A percentile compares a stretch with the other conserved stretches of the same genome.
Conservation (phyloP, 176 grass and related monocot species). For the Rhynchospora tenuis region DNA sequence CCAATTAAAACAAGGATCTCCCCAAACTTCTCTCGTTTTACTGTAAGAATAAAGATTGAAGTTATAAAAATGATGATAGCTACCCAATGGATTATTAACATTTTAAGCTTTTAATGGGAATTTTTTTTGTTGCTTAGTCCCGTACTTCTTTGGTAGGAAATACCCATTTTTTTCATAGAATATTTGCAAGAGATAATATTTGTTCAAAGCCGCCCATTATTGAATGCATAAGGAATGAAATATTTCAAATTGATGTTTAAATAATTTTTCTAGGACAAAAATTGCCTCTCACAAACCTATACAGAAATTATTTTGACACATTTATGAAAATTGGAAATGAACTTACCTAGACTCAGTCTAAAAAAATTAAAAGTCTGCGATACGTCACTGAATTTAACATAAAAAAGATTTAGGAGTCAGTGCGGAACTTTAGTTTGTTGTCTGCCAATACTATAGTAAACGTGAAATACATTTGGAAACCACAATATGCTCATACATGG, state of each 20-base stretch:
- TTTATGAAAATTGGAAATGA: too few species aligned
- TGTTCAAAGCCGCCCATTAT: not conserved
- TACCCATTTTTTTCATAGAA: not conserved
- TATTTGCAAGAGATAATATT: not conserved
- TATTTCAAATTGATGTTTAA: not conserved
- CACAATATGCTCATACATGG: not conserved
- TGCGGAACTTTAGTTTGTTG: too few species aligned
- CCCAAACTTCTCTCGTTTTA: not conserved
- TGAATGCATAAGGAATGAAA: not conserved
- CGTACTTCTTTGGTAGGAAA: too few species aligned
- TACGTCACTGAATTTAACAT: too few species aligned
- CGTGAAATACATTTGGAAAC: not conserved
- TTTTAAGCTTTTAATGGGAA: too few species aligned
- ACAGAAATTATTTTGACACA: not conserved
- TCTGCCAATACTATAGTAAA: too few species aligned
- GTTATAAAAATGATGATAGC: too few species aligned
- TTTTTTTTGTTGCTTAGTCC: too few species aligned
- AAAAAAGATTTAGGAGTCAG: too few species aligned
- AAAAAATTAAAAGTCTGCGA: too few species aligned
- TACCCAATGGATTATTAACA: too few species aligned
- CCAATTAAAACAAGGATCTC: not conserved
- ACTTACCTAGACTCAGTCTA: too few species aligned
- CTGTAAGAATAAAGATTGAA: not conserved
- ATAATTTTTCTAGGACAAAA: not conserved
- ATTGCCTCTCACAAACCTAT: not conserved